A percentile compares a stretch with the other conserved stretches of the same genome.
Evolutionary conservation across 2,329 filamentous ascomycete species (phyloP).

Genomic region (Fusarium keratoplasticum): DNA sequence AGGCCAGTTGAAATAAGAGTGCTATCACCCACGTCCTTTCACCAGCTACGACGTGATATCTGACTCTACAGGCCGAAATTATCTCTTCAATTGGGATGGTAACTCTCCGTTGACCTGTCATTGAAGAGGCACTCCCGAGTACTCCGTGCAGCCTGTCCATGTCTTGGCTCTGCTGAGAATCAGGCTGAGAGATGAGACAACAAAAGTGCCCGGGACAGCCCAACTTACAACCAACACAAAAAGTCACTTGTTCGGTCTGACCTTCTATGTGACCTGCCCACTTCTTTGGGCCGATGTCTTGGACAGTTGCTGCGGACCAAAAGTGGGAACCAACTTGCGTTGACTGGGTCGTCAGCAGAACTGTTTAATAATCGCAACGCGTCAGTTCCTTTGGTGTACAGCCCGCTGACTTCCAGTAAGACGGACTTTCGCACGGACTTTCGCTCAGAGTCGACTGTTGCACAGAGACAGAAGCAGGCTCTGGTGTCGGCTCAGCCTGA

Average conservation of each 20-base stretch:
- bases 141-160: background rate
- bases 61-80: background rate
- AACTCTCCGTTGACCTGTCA: background rate
- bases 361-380: slow-evolving; percentile 1
- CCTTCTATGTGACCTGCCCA: background rate
- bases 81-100: background rate
- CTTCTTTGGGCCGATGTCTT: background rate
- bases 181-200: background rate
- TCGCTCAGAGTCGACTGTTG: background rate
- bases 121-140: background rate
- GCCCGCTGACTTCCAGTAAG: background rate
- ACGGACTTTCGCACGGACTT: background rate
- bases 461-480: background rate
- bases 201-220: background rate
- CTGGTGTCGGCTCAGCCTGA: background rate
- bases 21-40: background rate
- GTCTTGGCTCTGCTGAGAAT: background rate
- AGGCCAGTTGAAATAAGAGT: background rate
- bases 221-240: background rate
- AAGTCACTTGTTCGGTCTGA: background rate
- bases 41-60: background rate
- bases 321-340: background rate
- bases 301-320: background rate
- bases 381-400: background rate
- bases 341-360: background rate